phyloP scores from a whole-genome alignment of 2,329 filamentous ascomycete species.

The Sodiomyces alkalinus region DNA sequence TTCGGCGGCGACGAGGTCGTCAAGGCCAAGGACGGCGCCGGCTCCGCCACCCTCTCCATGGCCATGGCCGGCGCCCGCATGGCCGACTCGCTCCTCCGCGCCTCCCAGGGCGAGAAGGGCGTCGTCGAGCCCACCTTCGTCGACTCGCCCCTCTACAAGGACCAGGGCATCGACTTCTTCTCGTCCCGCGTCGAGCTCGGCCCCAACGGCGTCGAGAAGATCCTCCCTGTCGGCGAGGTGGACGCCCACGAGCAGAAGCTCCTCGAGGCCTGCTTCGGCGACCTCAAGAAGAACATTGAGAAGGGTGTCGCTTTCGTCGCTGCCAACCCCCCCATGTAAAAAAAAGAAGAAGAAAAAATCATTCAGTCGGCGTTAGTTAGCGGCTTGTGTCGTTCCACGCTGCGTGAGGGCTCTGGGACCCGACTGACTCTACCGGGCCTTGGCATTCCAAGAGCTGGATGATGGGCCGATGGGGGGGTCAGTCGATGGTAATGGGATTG shows the following conservation, averaged over 20 bases:
- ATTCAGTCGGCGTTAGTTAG: constrained; percentile 1
- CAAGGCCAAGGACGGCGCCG: constrained; percentile 95
- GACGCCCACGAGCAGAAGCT: constrained; percentile 80
- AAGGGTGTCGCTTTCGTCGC: constrained; percentile 61
- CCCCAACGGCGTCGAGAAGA: constrained; percentile 90
- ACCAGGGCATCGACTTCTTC: constrained; percentile 96
- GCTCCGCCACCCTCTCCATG: constrained; percentile 96
- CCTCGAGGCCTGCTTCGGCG: constrained; percentile 67
- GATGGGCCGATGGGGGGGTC: too few species aligned
- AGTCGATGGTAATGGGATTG: too few species aligned
- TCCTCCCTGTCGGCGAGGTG: constrained; percentile 72
- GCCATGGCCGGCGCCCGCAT: constrained; percentile 78
- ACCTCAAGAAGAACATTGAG: constrained; percentile 88
- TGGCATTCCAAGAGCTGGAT: constrained; percentile 3
- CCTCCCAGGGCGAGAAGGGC: constrained; percentile 83
- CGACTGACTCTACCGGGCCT: constrained; percentile 1
- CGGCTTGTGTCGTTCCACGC: too few species aligned
- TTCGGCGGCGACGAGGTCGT: constrained; percentile 99
- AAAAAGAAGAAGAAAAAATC: constrained; percentile 1
- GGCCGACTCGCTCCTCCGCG: constrained; percentile 87
- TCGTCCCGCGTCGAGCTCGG: constrained; percentile 89
- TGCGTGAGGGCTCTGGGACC: too few species aligned
- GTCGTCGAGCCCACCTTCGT: constrained; percentile 94
- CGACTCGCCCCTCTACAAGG: constrained; percentile 95
- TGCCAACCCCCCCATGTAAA: constrained; percentile 45